Base-by-base conservation (phyloP, 805 yeast genomes). In the Grigorovia transvaalensis region DNA sequence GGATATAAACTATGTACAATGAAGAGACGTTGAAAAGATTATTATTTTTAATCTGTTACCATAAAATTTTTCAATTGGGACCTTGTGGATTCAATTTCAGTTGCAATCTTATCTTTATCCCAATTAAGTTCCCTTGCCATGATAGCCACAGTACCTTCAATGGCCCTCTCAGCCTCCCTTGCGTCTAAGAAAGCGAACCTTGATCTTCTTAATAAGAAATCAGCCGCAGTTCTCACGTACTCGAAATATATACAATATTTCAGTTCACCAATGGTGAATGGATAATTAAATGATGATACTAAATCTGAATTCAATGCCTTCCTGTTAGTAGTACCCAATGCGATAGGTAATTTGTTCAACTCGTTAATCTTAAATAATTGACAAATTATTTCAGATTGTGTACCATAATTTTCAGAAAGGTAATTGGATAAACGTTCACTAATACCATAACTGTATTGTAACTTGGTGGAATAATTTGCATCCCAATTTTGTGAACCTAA, bases 161-260 rank as follows among this genome's bases (percentile, higher is more conserved):
- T 82, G 15, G 95, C 85, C 49, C 72, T 75, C 56, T 82, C 71
- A 13, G 97, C 96, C 57, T 85, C 88, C 67, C 81, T 81, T 44
- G 93, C 87, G 71, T 90, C 90, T 66, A 90, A 75, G 74, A 89
- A 91, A 2, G 96, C 96, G 66, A 88, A 81, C 71, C 98, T 82
- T 50, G 91, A 83, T 76, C 98, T 84, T 76, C 97, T 85, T 52
- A 95, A 88, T 58, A 90, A 75, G 75, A 90, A 88, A 70, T 90
- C 98, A 52, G 84, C 73, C 47, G 96, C 95, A 12, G 90, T 85
- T 72, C 95, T 79, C 45, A 88, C 81, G 68, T 88, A 88, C 73
- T 90, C 98, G 70, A 87, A 79, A 55, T 79, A 73, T 59, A 88
- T 75, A 12, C 88, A 83, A 71, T 89, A 91, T 64, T 81, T 77